Conservation (phyloP, 495 filamentous ascomycete genomes). For the Tuber indicum region DNA sequence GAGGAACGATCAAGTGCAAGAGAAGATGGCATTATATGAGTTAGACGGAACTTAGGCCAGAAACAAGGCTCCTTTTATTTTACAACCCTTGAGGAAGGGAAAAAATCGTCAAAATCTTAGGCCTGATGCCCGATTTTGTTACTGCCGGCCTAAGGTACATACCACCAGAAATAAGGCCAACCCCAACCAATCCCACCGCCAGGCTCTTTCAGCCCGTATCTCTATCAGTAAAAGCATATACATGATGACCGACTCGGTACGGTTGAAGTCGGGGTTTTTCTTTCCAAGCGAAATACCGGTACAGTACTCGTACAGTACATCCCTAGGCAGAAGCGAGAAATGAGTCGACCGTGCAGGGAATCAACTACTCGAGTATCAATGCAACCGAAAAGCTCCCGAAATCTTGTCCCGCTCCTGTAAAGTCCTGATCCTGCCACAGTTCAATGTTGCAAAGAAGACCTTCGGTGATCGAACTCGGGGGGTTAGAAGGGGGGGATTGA, state of each 20-base stretch:
- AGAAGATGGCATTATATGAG: neutral
- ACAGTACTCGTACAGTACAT: too few species aligned
- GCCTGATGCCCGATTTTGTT: neutral
- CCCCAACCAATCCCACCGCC: neutral
- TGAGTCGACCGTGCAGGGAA: neutral
- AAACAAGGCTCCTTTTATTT: neutral
- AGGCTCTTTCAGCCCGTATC: neutral
- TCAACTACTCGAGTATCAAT: neutral
- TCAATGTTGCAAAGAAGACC: too few species aligned
- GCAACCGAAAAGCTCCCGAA: neutral
- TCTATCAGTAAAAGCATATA: neutral
- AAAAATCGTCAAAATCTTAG: neutral
- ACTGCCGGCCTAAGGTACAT: neutral
- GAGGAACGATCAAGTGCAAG: neutral
- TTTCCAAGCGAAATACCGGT: neutral
- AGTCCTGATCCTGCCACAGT: neutral
- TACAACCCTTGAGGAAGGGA: neutral
- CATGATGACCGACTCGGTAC: neutral
- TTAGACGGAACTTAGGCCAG: neutral
- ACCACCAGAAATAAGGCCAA: neutral
- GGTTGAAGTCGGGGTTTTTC: neutral
- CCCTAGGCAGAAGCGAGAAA: neutral
- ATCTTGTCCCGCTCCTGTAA: neutral
- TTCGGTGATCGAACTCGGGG: too few species aligned
- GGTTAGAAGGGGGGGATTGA: too few species aligned